Percentiles rank a stretch among this genome's conserved stretches.
Conservation (phyloP, 345 rosid species). For the Sisymbrium irio region DNA sequence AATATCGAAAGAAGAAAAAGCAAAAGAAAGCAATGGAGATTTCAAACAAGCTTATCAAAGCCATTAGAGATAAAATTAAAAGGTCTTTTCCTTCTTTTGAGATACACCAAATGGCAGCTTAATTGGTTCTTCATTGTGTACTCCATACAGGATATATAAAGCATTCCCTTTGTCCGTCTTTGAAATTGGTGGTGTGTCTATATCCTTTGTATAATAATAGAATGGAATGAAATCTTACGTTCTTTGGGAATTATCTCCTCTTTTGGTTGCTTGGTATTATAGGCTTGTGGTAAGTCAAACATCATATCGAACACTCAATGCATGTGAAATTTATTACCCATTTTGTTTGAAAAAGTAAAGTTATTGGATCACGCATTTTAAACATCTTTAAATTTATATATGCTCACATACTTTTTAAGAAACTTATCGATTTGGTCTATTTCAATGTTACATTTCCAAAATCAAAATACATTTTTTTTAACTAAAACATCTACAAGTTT, state of each 20-base stretch:
- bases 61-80: constrained; percentile 18
- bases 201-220: neutral
- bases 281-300: neutral
- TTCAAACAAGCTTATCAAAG: constrained; percentile 28
- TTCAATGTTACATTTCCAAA: neutral
- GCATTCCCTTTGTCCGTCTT: neutral
- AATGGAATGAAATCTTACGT: constrained; percentile 20
- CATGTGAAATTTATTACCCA: constrained; percentile 1
- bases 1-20: constrained; percentile 15
- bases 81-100: neutral
- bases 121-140: constrained; percentile 7
- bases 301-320: neutral
- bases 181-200: constrained; percentile 10
- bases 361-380: constrained; percentile 2
- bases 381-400: too few relatives aligned
- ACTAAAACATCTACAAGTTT: neutral
- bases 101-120: constrained; percentile 5
- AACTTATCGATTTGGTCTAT: neutral
- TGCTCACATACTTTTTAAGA: too few relatives aligned
- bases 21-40: constrained; percentile 30
- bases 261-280: constrained; percentile 5
- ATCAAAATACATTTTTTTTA: neutral
- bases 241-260: neutral
- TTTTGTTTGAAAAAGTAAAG: too few relatives aligned
- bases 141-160: neutral